Evolutionary conservation across 495 filamentous ascomycete genomes (phyloP), one percentile per base, ranked within the genome.

Genomic region (Penicillium canescens): DNA sequence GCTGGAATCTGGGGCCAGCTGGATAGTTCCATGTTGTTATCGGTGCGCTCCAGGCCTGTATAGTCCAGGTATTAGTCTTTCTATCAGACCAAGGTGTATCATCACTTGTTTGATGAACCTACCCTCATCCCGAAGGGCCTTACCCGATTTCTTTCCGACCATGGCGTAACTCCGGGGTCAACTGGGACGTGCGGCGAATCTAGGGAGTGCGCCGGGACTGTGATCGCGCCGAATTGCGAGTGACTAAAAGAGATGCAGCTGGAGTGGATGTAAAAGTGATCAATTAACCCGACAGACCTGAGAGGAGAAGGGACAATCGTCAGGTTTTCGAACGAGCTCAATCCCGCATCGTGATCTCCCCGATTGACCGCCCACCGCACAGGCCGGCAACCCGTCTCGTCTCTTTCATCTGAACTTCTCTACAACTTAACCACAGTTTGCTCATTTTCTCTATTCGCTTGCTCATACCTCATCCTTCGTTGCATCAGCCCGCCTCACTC

Each of bases 11-110:
- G 86, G 16, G 94, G 95, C 94, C 94, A 98, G 71, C 81, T 93
- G 21, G 92, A 92, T 46, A 90, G 82, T 64, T 91, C 92, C 82
- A 98, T 91, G 66, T 92, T 92, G 79, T 98, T 98, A 76, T 98
- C 94, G 35, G 95, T 98, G 58, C 92, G 79, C 71, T 94, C 90
- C 40, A 98, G 85, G 54, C 94, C 94, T 96, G 51, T 16, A 28
- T 14, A 52, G 41, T 46, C 37, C 34, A 46, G 11, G 14, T 42
- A 16, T 48, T 41, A 59, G 56, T 14, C 18, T 7, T 23, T 48
- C 7, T 20, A 10, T 33, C 10, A 7, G 16, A n/a, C 8, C 14
- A 12, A 12, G 6, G 4, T n/a, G 14, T 16, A 11, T 49, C n/a
- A 31, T 4, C 13, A 18, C 6, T n/a, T n/a, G 7, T 23, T 9